Percentiles rank a stretch among this genome's conserved stretches.
Conservation (phyloP, 345 rosid genomes). For the Populus alba region DNA sequence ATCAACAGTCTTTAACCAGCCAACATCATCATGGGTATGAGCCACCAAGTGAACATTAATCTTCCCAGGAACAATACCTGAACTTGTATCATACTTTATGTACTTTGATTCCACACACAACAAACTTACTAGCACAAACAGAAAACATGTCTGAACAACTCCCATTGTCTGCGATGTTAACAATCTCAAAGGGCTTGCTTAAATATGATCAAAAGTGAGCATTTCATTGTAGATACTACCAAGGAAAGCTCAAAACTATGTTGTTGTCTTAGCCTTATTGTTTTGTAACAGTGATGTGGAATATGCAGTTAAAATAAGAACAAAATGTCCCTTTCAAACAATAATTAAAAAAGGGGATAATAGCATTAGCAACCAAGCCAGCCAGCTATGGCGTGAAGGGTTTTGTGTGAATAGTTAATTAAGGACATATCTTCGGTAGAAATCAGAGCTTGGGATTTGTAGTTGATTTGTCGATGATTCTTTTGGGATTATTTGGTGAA, state of each 20-base stretch:
- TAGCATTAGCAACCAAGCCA: background rate
- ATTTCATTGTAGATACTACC: background rate
- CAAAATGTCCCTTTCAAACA: background rate
- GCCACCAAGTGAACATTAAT: constrained; percentile 60
- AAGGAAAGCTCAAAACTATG: background rate
- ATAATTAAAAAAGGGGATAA: background rate
- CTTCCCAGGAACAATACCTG: constrained; percentile 42
- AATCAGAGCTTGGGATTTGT: no score
- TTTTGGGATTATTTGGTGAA: background rate
- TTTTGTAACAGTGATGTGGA: background rate
- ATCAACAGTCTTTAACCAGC: constrained; percentile 60
- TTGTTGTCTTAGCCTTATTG: constrained; percentile 2
- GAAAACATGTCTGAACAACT: constrained; percentile 8
- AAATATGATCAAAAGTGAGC: background rate
- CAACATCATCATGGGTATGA: constrained; percentile 57
- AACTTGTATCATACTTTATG: constrained; percentile 41
- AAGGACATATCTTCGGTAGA: no score
- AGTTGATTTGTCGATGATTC: background rate
- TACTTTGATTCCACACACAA: constrained; percentile 37
- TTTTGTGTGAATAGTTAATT: no score
- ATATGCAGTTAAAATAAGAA: background rate
- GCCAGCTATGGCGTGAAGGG: background rate
- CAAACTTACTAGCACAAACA: constrained; percentile 14
- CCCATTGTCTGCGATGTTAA: no score
- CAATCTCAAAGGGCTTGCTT: no score